These are phyloP conservation scores for Eimeria falciformis DNA, from an alignment of 169 alveolate species.

Conservation along the genomic window DNA sequence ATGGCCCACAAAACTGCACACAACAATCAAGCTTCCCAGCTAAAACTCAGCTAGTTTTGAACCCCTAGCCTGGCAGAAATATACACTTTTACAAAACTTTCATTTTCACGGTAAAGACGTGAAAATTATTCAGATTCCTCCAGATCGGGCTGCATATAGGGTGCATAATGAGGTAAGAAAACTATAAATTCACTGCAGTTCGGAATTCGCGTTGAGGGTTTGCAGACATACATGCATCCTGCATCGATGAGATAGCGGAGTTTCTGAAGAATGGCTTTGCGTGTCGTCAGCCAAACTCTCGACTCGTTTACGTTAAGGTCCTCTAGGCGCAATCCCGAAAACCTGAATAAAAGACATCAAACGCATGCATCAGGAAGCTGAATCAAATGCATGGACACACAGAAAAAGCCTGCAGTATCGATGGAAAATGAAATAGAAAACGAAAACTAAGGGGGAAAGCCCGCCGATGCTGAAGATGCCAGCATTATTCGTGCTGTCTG, in stretches of 20 bases:
- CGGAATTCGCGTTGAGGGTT: too few species aligned
- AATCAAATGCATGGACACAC: too few species aligned
- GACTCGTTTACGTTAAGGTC: constrained; percentile 84
- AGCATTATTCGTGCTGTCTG: too few species aligned
- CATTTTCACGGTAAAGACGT: too few species aligned
- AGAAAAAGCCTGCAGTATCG: too few species aligned
- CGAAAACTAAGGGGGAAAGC: too few species aligned
- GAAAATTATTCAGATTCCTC: too few species aligned
- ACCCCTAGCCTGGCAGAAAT: too few species aligned
- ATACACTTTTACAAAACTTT: too few species aligned
- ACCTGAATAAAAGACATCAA: constrained; percentile 55
- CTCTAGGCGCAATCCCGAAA: constrained; percentile 88
- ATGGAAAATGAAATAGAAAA: neutral
- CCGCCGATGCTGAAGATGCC: too few species aligned
- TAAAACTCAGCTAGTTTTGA: neutral
- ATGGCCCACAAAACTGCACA: constrained; percentile 86
- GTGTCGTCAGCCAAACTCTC: constrained; percentile 86
- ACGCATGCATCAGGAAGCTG: neutral
- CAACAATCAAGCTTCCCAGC: neutral
- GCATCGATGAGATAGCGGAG: constrained; percentile 85
- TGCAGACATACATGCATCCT: constrained; percentile 80
- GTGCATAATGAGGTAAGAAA: too few species aligned
- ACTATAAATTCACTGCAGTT: neutral
- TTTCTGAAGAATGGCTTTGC: constrained; percentile 83
- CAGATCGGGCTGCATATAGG: too few species aligned